Conservation (phyloP, 2,329 filamentous ascomycete species). For the Trichoderma pleuroti region DNA sequence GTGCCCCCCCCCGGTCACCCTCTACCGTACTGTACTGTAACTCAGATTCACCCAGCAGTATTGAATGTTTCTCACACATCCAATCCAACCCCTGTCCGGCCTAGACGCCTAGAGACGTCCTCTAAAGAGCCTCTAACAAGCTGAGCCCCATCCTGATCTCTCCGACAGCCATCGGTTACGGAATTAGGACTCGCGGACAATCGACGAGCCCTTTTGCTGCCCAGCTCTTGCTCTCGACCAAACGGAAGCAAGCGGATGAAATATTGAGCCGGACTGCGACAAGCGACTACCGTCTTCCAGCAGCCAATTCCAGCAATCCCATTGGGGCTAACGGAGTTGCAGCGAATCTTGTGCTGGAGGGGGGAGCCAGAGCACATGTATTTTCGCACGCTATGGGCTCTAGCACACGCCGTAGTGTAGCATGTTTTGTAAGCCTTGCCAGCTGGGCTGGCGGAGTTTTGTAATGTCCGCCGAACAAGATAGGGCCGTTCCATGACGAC, state of each 20-base stretch:
- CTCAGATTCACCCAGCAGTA: background rate
- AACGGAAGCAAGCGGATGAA: slow-evolving; percentile 9
- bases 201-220: background rate
- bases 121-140: background rate
- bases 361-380: background rate
- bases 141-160: background rate
- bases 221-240: background rate
- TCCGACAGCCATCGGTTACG: background rate
- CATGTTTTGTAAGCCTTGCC: background rate
- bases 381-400: background rate
- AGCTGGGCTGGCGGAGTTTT: slow-evolving; percentile 1
- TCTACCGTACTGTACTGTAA: background rate
- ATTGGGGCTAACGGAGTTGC: background rate
- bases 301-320: background rate
- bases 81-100: background rate
- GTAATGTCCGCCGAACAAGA: slow-evolving; percentile 3
- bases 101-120: background rate
- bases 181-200: background rate
- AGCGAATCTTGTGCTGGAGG: background rate
- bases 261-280: slow-evolving; percentile 7
- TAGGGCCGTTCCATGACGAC: background rate
- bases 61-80: no score
- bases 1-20: background rate
- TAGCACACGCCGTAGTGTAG: background rate
- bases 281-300: background rate